Conservation (phyloP, 768 basidiomycete species). For the Terana coerulea region DNA sequence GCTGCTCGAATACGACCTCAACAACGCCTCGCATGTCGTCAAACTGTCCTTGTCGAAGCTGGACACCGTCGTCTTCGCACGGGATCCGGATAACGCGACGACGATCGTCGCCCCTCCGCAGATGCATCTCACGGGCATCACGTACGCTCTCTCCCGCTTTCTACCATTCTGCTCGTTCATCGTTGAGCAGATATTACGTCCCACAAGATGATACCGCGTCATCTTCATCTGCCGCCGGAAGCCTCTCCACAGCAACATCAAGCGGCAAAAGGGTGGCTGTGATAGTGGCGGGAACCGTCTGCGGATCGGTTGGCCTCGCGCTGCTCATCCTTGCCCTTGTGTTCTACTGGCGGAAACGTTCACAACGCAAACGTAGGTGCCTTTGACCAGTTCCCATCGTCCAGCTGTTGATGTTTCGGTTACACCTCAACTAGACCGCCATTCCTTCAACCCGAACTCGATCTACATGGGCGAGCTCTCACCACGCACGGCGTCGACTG, state of each 20-base stretch:
- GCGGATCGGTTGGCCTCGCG: slow-evolving; percentile 6
- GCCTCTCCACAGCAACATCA: neutral
- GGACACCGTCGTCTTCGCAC: too few relatives aligned
- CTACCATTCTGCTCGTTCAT: too few relatives aligned
- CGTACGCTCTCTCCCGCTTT: slow-evolving; percentile 3
- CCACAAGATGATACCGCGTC: neutral
- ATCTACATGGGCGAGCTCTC: slow-evolving; percentile 3
- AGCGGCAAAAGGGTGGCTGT: slow-evolving; percentile 5
- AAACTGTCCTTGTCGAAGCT: too few relatives aligned
- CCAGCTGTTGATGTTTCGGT: neutral
- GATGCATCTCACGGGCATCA: slow-evolving; percentile 7
- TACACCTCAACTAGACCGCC: slow-evolving; percentile 3
- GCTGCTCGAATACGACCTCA: slow-evolving; percentile 2
- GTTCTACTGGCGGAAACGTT: neutral
- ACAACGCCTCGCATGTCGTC: slow-evolving; percentile 9
- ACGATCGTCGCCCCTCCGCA: neutral
- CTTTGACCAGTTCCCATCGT: neutral
- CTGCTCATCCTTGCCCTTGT: slow-evolving; percentile 1
- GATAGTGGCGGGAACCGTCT: slow-evolving; percentile 5
- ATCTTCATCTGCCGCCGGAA: neutral
- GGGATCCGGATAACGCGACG: too few relatives aligned
- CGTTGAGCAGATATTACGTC: slow-evolving; percentile 9
- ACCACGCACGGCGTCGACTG: slow-evolving; percentile 1
- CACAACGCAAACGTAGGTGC: neutral
- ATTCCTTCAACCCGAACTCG: slow-evolving; percentile 2